Conservation (phyloP, 352 stramenopile genomes). For the Globisporangium lucens region DNA sequence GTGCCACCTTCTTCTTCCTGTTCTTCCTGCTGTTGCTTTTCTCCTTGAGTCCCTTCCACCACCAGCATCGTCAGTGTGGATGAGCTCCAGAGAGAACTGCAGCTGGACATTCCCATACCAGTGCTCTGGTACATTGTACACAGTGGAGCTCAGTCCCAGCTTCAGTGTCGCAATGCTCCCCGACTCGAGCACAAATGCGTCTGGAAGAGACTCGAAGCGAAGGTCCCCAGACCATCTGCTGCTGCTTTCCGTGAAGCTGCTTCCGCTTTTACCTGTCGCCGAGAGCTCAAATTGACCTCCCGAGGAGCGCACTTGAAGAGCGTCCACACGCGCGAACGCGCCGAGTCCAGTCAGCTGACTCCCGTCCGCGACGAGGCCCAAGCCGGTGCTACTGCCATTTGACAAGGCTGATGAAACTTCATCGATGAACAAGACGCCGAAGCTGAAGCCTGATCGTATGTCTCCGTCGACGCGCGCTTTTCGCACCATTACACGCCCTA, state of each 20-base stretch:
- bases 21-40: neutral
- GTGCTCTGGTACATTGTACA: constrained; percentile 3
- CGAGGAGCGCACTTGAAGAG: neutral
- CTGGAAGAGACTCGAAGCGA: neutral
- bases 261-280: neutral
- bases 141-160: neutral
- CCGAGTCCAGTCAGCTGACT: constrained; percentile 13
- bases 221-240: constrained; percentile 8
- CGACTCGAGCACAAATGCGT: constrained; percentile 10
- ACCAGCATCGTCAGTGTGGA: neutral
- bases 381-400: neutral
- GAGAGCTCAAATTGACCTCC: constrained; percentile 14
- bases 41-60: neutral
- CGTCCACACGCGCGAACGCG: constrained; percentile 17
- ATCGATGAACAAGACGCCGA: constrained; percentile 17
- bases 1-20: neutral
- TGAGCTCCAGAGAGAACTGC: constrained; percentile 9
- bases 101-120: constrained; percentile 12
- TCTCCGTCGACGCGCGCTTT: constrained; percentile 13
- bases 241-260: neutral
- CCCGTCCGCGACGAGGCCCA: constrained; percentile 5
- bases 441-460: constrained; percentile 11
- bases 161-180: neutral
- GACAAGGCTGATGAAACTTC: neutral
- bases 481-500: constrained; percentile 10